Evolutionary conservation across 257 asterid genomes (phyloP).

Genomic region (Dorcoceras hygrometricum): DNA sequence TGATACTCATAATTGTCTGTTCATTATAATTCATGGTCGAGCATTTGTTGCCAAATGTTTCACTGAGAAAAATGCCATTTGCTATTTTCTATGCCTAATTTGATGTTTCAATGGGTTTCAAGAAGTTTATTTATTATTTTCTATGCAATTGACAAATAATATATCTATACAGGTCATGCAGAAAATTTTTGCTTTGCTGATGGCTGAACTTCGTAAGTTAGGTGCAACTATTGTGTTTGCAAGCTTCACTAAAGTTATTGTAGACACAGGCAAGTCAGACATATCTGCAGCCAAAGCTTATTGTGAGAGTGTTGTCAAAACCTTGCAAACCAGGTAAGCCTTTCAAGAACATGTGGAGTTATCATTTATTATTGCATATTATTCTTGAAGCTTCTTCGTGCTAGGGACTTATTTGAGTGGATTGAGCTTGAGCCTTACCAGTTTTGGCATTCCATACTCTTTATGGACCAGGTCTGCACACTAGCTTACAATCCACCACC

Average conservation of each 20-base stretch:
- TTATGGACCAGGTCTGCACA: slow-evolving; percentile 92
- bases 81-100: slow-evolving; percentile 14
- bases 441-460: slow-evolving; percentile 92
- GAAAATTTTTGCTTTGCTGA: slow-evolving; percentile 84
- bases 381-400: slow-evolving; percentile 26
- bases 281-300: slow-evolving; percentile 87
- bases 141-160: slow-evolving; percentile 16
- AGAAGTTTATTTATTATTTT: slow-evolving; percentile 2
- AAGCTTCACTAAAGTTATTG: slow-evolving; percentile 74
- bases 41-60: slow-evolving; percentile 16
- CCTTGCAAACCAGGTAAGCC: slow-evolving; percentile 73
- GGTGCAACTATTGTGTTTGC: slow-evolving; percentile 85
- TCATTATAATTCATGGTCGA: not conserved
- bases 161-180: slow-evolving; percentile 71
- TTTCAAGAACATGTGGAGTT: slow-evolving; percentile 15
- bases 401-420: slow-evolving; percentile 96
- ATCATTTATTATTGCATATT: slow-evolving; percentile 15
- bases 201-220: slow-evolving; percentile 92
- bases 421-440: slow-evolving; percentile 88
- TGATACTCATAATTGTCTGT: slow-evolving; percentile 7
- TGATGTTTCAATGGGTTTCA: slow-evolving; percentile 8
- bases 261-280: slow-evolving; percentile 90
- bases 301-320: slow-evolving; percentile 83
- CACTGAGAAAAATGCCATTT: not conserved
- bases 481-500: not conserved